A percentile compares a stretch with the other conserved stretches of the same genome.
Conservation (phyloP, 768 basidiomycete species). For the Termitomyces sp. region DNA sequence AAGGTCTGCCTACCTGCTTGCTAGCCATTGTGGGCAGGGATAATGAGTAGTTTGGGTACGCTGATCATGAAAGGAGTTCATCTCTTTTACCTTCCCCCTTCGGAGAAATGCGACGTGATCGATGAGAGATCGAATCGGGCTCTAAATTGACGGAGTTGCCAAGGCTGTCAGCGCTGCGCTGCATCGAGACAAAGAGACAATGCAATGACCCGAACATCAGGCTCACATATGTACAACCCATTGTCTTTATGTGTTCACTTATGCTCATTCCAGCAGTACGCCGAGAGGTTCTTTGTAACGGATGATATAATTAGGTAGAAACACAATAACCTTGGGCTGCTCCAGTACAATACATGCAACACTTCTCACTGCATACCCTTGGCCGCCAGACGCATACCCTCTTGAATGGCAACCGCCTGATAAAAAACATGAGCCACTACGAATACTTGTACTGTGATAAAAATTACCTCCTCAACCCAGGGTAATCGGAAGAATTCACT, state of each 20-base stretch:
- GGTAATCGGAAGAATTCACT: constrained; percentile 91
- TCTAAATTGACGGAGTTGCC: background rate
- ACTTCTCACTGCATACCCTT: constrained; percentile 37
- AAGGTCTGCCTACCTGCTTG: constrained; percentile 48
- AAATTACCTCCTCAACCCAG: constrained; percentile 76
- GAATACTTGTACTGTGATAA: background rate
- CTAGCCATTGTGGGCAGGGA: constrained; percentile 47
- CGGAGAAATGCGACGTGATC: constrained; percentile 9
- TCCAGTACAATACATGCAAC: background rate
- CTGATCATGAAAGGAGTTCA: background rate
- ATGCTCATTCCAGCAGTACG: background rate
- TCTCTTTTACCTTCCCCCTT: background rate
- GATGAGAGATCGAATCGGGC: constrained; percentile 17
- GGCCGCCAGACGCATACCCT: constrained; percentile 68
- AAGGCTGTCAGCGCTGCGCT: background rate
- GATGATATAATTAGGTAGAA: background rate
- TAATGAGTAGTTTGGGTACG: constrained; percentile 4
- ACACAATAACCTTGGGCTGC: background rate
- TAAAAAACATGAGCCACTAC: constrained; percentile 4
- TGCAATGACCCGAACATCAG: background rate
- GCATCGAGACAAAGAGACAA: background rate
- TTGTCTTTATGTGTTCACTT: background rate
- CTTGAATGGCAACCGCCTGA: constrained; percentile 81
- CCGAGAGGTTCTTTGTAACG: no score
- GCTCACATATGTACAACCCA: background rate